A percentile compares a stretch with the other conserved stretches of the same genome.
These are phyloP conservation scores for Tuber aestivum DNA, from an alignment of 495 filamentous ascomycete genomes.

Conservation along the genomic window DNA sequence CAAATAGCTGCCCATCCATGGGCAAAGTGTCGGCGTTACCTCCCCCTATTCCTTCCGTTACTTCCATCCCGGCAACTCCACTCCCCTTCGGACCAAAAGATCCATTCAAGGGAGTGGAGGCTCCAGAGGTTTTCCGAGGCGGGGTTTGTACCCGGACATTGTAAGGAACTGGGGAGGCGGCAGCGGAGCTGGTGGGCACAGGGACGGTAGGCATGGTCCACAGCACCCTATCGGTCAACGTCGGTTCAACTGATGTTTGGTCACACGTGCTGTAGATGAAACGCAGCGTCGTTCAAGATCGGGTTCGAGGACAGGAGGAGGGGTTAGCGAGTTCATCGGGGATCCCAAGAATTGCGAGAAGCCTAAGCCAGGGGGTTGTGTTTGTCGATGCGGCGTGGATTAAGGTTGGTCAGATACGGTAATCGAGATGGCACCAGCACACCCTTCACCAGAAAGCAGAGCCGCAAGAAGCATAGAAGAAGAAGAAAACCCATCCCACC, in stretches of 20 bases:
- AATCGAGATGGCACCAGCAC: background rate
- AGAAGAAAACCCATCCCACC: background rate
- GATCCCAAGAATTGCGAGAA: background rate
- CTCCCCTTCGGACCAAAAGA: slow-evolving; percentile 13
- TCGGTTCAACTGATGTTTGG: background rate
- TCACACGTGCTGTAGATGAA: background rate
- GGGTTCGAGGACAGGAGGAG: background rate
- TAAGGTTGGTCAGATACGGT: background rate
- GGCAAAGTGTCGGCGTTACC: slow-evolving; percentile 6
- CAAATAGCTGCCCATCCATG: slow-evolving; percentile 28
- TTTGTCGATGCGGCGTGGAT: slow-evolving; percentile 1
- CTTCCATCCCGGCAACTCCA: slow-evolving; percentile 23
- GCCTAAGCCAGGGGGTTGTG: background rate
- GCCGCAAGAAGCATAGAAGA: background rate
- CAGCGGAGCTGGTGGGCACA: slow-evolving; percentile 27
- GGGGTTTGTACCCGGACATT: slow-evolving; percentile 16
- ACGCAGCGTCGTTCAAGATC: background rate
- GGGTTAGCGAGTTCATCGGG: slow-evolving; percentile 2
- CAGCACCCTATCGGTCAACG: slow-evolving; percentile 21
- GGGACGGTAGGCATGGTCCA: slow-evolving; percentile 33
- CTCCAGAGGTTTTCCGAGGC: slow-evolving; percentile 18
- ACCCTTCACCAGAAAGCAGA: background rate
- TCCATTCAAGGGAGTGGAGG: slow-evolving; percentile 18
- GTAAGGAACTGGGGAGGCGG: slow-evolving; percentile 19
- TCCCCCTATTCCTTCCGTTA: slow-evolving; percentile 28